Evolutionary conservation across 2,329 filamentous ascomycete species (phyloP).

Genomic region (Gliomastix tumulicola): DNA sequence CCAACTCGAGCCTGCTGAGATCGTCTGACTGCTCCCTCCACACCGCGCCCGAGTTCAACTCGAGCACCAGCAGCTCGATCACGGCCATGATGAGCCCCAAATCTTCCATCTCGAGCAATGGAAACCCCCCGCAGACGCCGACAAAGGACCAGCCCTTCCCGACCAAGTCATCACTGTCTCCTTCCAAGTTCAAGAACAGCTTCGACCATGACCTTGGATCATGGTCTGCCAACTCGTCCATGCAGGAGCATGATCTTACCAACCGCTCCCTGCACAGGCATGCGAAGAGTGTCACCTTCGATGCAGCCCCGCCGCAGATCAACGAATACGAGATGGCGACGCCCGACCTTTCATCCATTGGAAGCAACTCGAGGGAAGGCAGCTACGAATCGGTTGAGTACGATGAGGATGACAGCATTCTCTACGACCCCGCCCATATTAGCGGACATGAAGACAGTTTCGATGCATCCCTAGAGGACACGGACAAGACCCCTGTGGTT

Average conservation of each 20-base stretch:
- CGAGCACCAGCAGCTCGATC: slow-evolving; percentile 45
- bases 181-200: slow-evolving; percentile 55
- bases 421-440: slow-evolving; percentile 45
- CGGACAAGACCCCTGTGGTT: slow-evolving; percentile 96
- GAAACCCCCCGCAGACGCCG: slow-evolving; percentile 40
- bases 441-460: slow-evolving; percentile 73
- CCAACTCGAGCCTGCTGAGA: slow-evolving; percentile 44
- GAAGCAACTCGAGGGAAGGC: slow-evolving; percentile 82
- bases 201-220: slow-evolving; percentile 64
- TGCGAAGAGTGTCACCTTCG: slow-evolving; percentile 95
- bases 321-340: slow-evolving; percentile 99
- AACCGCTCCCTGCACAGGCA: slow-evolving; percentile 71
- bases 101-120: slow-evolving; percentile 6
- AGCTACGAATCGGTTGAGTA: slow-evolving; percentile 84
- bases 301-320: slow-evolving; percentile 84
- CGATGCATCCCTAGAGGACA: slow-evolving; percentile 90
- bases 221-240: slow-evolving; percentile 60
- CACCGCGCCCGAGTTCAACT: slow-evolving; percentile 35
- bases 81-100: slow-evolving; percentile 20
- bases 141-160: slow-evolving; percentile 66
- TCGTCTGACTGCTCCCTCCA: slow-evolving; percentile 34
- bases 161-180: slow-evolving; percentile 81
- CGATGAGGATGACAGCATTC: slow-evolving; percentile 59
- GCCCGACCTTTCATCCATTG: slow-evolving; percentile 87
- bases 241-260: slow-evolving; percentile 51